phyloP scores from a whole-genome alignment of 805 yeast genomes.

The Cyberlindnera subsufficiens region DNA sequence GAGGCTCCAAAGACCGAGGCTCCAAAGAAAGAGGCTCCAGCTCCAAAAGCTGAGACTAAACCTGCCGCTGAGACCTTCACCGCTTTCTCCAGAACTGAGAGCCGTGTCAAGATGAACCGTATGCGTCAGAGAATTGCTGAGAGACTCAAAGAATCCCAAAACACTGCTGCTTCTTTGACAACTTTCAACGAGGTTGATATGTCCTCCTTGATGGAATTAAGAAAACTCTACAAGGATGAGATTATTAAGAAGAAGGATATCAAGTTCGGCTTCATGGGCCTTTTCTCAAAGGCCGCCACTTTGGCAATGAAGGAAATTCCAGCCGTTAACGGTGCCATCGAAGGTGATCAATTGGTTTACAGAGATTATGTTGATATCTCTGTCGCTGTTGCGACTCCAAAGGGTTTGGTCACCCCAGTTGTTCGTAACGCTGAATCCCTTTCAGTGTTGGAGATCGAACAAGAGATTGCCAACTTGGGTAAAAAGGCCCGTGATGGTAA shows the following conservation, averaged over 20 bases:
- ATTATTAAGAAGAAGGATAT: constrained; percentile 87
- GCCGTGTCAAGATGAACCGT: constrained; percentile 96
- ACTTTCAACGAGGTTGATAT: constrained; percentile 98
- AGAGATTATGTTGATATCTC: constrained; percentile 96
- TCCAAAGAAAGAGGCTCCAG: constrained; percentile 24
- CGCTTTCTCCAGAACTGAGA: constrained; percentile 76
- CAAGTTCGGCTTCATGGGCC: constrained; percentile 98
- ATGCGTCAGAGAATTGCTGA: constrained; percentile 99
- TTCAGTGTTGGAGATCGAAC: constrained; percentile 82
- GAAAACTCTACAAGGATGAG: constrained; percentile 96
- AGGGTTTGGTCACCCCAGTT: constrained; percentile 97
- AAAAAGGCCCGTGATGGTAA: constrained; percentile 95
- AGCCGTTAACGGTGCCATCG: constrained; percentile 92
- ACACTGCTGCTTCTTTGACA: constrained; percentile 96
- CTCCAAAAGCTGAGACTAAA: constrained; percentile 29
- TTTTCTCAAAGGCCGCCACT: constrained; percentile 88
- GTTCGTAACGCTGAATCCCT: constrained; percentile 94
- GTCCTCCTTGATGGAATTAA: constrained; percentile 86
- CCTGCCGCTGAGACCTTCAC: constrained; percentile 28
- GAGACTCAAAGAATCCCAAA: constrained; percentile 98
- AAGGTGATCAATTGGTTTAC: constrained; percentile 88
- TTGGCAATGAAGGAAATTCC: constrained; percentile 94
- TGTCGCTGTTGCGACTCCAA: constrained; percentile 97
- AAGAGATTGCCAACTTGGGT: constrained; percentile 77
- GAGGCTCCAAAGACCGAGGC: constrained; percentile 16